These are phyloP conservation scores for Nyssa sinensis DNA, from an alignment of 148 eudicot genomes.

Conservation along the genomic window DNA sequence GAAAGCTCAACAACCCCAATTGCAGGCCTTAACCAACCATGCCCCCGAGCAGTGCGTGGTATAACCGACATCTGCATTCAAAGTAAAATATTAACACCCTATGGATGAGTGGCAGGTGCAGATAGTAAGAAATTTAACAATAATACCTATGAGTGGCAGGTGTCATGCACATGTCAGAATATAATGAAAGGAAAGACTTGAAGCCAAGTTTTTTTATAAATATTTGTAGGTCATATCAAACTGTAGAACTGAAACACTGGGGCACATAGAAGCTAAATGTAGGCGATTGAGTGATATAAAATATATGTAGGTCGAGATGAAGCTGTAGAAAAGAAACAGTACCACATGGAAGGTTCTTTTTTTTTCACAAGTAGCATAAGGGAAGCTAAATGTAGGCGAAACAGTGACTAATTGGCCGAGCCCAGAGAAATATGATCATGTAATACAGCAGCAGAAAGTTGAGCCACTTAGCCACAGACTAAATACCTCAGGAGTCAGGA, in stretches of 20 bases:
- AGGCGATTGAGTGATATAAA: too few species aligned
- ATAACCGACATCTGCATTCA: conserved; percentile 75
- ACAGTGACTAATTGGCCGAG: not conserved
- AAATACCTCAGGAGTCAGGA: not conserved
- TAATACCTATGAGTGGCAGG: not conserved
- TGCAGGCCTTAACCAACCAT: conserved; percentile 98
- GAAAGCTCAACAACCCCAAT: conserved; percentile 90
- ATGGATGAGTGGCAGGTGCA: not conserved
- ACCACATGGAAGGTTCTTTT: too few species aligned
- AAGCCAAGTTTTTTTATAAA: not conserved
- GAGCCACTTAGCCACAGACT: too few species aligned
- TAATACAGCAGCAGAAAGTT: not conserved
- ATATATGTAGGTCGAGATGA: not conserved
- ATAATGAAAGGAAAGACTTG: not conserved
- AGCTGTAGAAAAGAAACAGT: not conserved
- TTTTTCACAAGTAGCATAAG: not conserved
- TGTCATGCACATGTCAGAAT: not conserved
- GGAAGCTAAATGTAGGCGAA: not conserved
- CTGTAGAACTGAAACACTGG: too few species aligned
- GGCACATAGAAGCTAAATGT: too few species aligned
- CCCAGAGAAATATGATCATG: not conserved
- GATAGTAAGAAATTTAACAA: too few species aligned
- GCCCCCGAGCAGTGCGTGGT: conserved; percentile 84
- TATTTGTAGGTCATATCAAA: too few species aligned
- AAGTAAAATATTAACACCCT: not conserved